Evolutionary conservation across 129 eudicot species (phyloP), one percentile per base, ranked within the genome.

Genomic region (Lactuca sativa): DNA sequence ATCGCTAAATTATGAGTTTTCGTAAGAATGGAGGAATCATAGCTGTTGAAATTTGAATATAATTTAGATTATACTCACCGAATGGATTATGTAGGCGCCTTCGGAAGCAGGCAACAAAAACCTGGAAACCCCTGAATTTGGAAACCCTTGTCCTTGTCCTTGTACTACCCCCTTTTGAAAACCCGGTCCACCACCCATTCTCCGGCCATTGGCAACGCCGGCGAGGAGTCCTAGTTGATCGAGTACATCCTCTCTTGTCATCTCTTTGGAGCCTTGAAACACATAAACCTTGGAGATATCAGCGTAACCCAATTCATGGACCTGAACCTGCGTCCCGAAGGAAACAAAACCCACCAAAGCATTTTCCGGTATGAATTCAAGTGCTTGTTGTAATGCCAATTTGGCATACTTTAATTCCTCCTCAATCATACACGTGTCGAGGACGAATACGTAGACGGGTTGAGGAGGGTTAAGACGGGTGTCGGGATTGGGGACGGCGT

Each of bases 251-350:
- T 86, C 93, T 74, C 78, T 90, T 0, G 78, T 36, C 37, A 84
- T 47, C 37, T 90, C 93, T 80, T 89, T 89, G 0, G 84, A 74
- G 13, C 96, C 96, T 62, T 82, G 59, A 66, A 90, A 90, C 25
- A 90, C 84, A 41, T 84, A 86, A 8, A 84, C 93, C 76, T 90
- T 90, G 0, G 85, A 77, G 82, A 86, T 79, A 25, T 86, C 90
- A 9, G 81, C 68, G 67, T 79, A 86, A 62, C 96, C 96, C 63
- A 89, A 64, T 64, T 89, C 93, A 61, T 89, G 89, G 11, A 89
- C 96, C 55, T 86, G 90, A 37, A 89, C 96, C 77, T 86, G 96
- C 6, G 93, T 86, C 62, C 92, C 92, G 66, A 65, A 89, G 41
- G 86, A 83, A 17, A 89, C 63, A 71, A 89, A 86, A 51, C 93